Conservation (phyloP, 1,284 basidiomycete genomes). For the Ganoderma resinaceum region DNA sequence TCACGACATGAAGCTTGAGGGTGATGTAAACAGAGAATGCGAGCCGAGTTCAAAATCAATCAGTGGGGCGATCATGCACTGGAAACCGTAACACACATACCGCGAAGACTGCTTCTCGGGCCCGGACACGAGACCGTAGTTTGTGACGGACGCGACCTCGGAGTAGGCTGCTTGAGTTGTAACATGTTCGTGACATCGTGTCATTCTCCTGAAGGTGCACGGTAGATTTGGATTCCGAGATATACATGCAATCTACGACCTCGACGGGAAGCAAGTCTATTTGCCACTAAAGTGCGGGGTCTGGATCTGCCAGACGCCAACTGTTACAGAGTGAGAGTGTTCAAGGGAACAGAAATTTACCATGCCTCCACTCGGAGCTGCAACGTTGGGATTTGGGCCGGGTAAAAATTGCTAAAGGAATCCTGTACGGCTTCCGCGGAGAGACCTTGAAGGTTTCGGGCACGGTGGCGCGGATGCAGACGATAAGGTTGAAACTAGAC, state of each 20-base stretch:
- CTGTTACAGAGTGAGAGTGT: neutral
- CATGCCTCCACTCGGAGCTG: neutral
- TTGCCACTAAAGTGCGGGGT: neutral
- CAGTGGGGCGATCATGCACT: neutral
- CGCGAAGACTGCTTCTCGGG: neutral
- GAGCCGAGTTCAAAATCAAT: neutral
- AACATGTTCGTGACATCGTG: neutral
- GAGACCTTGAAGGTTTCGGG: neutral
- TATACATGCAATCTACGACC: neutral
- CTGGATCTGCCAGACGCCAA: neutral
- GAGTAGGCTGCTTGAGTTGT: neutral
- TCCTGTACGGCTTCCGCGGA: neutral
- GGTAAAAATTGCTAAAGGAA: neutral
- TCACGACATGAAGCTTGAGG: neutral
- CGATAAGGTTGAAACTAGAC: neutral
- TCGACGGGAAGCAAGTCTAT: neutral
- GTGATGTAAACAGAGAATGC: neutral
- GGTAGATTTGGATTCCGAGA: neutral
- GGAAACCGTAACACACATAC: neutral
- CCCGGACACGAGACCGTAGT: neutral
- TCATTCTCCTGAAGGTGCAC: neutral
- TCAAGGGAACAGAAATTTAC: neutral
- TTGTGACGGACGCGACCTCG: neutral
- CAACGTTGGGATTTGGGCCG: neutral
- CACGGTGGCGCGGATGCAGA: neutral